phyloP scores from a whole-genome alignment of 164 flowering plant genomes.

The Sedum album region DNA sequence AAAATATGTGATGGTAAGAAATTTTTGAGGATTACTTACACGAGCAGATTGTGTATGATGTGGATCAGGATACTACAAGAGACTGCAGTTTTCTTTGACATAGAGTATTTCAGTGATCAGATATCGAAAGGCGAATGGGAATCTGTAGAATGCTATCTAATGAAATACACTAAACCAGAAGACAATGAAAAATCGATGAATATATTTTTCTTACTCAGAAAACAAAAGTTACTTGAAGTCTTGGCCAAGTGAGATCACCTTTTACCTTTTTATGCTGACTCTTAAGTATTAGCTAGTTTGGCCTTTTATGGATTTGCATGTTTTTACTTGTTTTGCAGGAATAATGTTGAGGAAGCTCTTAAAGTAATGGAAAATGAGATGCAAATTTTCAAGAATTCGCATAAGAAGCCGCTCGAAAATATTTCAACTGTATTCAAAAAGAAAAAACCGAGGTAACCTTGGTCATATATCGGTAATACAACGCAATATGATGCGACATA shows the following conservation, averaged over 20 bases:
- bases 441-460: neutral
- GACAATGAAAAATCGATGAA: too few relatives aligned
- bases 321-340: neutral
- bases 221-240: neutral
- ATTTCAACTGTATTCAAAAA: neutral
- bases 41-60: too few relatives aligned
- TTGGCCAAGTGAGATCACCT: neutral
- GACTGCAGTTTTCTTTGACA: too few relatives aligned
- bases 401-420: neutral
- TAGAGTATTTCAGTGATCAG: too few relatives aligned
- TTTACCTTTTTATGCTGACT: neutral
- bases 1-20: too few relatives aligned
- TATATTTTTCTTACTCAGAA: too few relatives aligned
- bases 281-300: neutral
- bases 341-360: neutral
- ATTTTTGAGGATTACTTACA: too few relatives aligned
- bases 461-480: neutral
- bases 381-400: neutral
- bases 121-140: too few relatives aligned
- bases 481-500: neutral
- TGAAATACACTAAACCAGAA: too few relatives aligned
- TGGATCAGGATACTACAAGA: too few relatives aligned
- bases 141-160: too few relatives aligned
- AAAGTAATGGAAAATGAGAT: neutral
- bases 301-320: neutral